These are phyloP conservation scores for Sugiyamaella grinbergsii DNA, from an alignment of 1,139 yeast genomes.

Conservation along the genomic window DNA sequence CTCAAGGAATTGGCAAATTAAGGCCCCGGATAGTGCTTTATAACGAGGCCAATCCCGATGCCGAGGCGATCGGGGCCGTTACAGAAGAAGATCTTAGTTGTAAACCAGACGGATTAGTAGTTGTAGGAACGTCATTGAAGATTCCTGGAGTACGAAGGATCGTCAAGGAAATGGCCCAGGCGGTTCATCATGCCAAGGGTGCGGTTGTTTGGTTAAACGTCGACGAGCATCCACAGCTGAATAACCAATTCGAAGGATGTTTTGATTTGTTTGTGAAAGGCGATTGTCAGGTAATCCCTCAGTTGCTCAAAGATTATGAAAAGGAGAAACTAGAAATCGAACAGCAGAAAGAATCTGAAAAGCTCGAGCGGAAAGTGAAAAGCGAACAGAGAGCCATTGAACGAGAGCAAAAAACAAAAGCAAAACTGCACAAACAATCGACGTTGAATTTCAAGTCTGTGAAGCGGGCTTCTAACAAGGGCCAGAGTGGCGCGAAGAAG, in stretches of 20 bases:
- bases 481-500: background rate
- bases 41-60: slow-evolving; percentile 86
- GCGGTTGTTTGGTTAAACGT: slow-evolving; percentile 59
- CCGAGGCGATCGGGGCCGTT: slow-evolving; percentile 76
- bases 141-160: slow-evolving; percentile 84
- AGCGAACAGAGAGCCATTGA: slow-evolving; percentile 19
- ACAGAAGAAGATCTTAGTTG: slow-evolving; percentile 64
- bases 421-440: slow-evolving; percentile 18
- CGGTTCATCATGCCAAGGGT: slow-evolving; percentile 62
- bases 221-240: slow-evolving; percentile 49
- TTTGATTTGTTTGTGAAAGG: slow-evolving; percentile 60
- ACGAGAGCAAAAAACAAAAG: slow-evolving; percentile 16
- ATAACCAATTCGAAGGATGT: slow-evolving; percentile 52
- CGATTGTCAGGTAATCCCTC: slow-evolving; percentile 57
- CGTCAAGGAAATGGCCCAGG: slow-evolving; percentile 67
- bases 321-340: slow-evolving; percentile 27
- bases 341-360: slow-evolving; percentile 21
- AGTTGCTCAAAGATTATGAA: slow-evolving; percentile 42
- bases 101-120: slow-evolving; percentile 73
- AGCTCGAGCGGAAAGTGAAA: slow-evolving; percentile 25
- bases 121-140: slow-evolving; percentile 83
- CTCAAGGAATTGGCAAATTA: slow-evolving; percentile 73
- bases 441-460: slow-evolving; percentile 19
- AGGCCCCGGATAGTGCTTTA: slow-evolving; percentile 83
- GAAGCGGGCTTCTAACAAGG: slow-evolving; percentile 16